Conservation (phyloP, 2,329 filamentous ascomycete genomes). For the Stenocarpella maydis region DNA sequence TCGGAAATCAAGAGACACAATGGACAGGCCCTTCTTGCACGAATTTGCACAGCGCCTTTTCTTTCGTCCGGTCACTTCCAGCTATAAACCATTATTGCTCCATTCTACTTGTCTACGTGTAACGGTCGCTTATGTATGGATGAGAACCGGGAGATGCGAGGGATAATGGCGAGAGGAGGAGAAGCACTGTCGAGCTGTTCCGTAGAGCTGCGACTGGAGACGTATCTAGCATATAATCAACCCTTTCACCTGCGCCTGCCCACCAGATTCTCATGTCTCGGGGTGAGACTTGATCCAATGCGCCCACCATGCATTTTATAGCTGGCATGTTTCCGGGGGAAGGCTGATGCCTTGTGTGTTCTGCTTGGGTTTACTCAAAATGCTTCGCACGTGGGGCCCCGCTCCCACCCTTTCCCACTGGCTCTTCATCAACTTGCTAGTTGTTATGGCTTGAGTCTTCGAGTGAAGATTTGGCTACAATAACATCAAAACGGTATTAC, state of each 20-base stretch:
- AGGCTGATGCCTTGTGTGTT: neutral
- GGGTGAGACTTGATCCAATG: neutral
- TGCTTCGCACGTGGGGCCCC: too few species aligned
- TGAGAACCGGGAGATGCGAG: neutral
- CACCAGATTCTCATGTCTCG: neutral
- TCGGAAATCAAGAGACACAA: constrained; percentile 3
- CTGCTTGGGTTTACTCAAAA: neutral
- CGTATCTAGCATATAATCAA: constrained; percentile 12
- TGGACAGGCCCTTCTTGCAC: constrained; percentile 5
- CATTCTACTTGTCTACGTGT: neutral
- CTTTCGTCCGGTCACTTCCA: constrained; percentile 13
- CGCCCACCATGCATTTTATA: neutral
- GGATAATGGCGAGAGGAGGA: neutral
- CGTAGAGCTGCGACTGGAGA: neutral
- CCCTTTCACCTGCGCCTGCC: neutral
- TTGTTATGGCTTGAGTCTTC: too few species aligned
- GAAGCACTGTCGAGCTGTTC: neutral
- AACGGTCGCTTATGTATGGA: neutral
- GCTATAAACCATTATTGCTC: neutral
- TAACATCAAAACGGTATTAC: too few species aligned
- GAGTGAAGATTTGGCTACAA: too few species aligned
- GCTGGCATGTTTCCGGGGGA: neutral
- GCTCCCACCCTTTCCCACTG: neutral
- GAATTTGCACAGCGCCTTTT: neutral
- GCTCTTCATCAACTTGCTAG: neutral